Base-by-base conservation (phyloP, 805 yeast genomes). In the Blastobotrys chiropterorum region DNA sequence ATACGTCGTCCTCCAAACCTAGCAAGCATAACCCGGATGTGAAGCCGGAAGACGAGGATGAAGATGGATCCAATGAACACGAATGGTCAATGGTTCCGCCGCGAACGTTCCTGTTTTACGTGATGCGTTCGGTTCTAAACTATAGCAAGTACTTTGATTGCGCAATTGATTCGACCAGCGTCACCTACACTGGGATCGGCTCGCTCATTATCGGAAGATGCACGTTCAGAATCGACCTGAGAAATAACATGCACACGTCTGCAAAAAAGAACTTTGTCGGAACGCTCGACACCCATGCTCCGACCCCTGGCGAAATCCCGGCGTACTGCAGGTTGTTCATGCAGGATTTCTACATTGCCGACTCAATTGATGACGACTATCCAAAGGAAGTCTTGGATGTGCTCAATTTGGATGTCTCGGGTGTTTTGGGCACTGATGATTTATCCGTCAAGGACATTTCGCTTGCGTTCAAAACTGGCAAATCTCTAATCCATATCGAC, bases 301-400 rank as follows among this genome's bases (percentile, higher is more conserved):
- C 59, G 44, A 55, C 57, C 31, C 54, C 57, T 6, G 59, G 58
- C 38, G 72, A 68, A 48, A 54, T 63, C 26, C 66, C 67, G 4
- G 60, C 67, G 2, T 54, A 54, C 19, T 53, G 60, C 41, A 56
- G 59, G 46, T 47, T 68, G 26, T 39, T 49, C 31, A 44, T 67
- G 3, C 44, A 53, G 26, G 71, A 68, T 48, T 56, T 67, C 15
- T 66, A 62, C 46, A 51, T 64, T n/a, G 64, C 64, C 5, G 54
- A 63, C 22, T 52, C 56, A 6, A 52, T 59, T 7, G 61, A 56
- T 43, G 65, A 61, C 34, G 65, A 67, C 51, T 54, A 63, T 40
- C 68, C 69, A 3, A 58, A 59, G 49, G 69, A 67, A 56, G 53
- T 65, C 14, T 49, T 67, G 15, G 72, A 69, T 47, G 56, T 55